Base-by-base conservation (phyloP, 352 stramenopile genomes). In the Pythium phragmitis region DNA sequence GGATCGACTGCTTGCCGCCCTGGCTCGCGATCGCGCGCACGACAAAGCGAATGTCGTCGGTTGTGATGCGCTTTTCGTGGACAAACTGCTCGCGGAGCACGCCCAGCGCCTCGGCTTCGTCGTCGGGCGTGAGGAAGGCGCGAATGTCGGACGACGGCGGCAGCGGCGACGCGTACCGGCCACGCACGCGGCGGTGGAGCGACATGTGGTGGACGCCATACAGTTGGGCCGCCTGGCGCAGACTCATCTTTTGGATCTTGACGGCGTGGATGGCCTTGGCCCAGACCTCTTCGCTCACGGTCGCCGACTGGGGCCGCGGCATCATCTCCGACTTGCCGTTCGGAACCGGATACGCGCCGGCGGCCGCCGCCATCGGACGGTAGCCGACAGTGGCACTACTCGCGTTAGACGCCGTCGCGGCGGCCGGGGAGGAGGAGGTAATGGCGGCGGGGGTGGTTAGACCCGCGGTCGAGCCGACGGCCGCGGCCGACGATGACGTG, bases 161-260 rank as follows among this genome's bases (percentile, higher is more conserved):
- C 34, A 63, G 49, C 13, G 37, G 52, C 28, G 63, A 61, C 43
- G 46, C 51, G 58, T 72, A 68, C 39, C 70, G 60, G 19, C 70
- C 65, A 11, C 78, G 80, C 45, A 89, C 79, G 58, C 83, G 73
- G 21, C 80, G 82, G 41, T 89, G 74, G 23, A 89, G 77, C 48
- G 77, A 83, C 69, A 79, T 70, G 65, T 87, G 77, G 49, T 92
- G 80, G 36, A 92, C 67, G 26, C 79, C 82, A 55, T 80, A 89
- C 63, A 79, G 66, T 61, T 89, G 77, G 13, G 82, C 70, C 19
- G 80, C 80, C 34, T 73, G 72, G 50, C 79, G 79, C 7, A 89
- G 68, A 30, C 73, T 85, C 55, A 89, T 80, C 33, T 85, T 84
- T 62, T 85, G 76, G 33, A 88, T 73, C 39, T 73, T 80, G 50